Evolutionary conservation across 192 early-diverging fungal species (phyloP).

Genomic region (Mortierella alpina): DNA sequence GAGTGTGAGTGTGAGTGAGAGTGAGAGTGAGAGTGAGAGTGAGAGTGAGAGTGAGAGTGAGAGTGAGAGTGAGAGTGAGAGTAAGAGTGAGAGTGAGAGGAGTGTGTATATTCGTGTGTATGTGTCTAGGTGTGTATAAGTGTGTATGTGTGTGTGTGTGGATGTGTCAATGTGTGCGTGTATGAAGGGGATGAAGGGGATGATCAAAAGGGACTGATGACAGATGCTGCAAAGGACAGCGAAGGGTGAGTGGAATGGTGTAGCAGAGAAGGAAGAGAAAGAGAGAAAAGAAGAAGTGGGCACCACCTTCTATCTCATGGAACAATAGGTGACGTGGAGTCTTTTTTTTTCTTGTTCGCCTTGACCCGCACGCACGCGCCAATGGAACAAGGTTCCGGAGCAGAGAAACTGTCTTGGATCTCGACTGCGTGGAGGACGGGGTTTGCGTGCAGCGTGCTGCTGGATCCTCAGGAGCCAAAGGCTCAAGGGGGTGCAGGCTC

Average conservation of each 20-base stretch:
- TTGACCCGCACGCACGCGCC: too few species aligned
- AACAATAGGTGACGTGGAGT: too few species aligned
- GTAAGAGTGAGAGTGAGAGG: neutral
- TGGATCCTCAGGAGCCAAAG: too few species aligned
- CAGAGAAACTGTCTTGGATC: too few species aligned
- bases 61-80: neutral
- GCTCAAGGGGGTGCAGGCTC: too few species aligned
- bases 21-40: neutral
- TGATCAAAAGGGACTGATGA: too few species aligned
- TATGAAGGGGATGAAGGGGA: neutral
- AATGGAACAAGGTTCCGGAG: too few species aligned
- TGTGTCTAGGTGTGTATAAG: too few species aligned
- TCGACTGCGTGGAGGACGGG: too few species aligned
- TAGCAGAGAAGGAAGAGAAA: slow-evolving; percentile 2
- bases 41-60: neutral
- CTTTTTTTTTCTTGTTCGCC: too few species aligned
- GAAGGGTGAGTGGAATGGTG: neutral
- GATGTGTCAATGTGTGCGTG: neutral
- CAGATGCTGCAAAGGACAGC: neutral
- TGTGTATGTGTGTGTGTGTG: neutral
- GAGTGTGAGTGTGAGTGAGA: neutral
- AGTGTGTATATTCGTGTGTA: neutral
- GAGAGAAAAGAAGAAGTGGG: slow-evolving; percentile 5
- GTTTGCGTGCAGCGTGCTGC: too few species aligned
- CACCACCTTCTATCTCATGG: too few species aligned